phyloP scores from a whole-genome alignment of 805 yeast genomes.

The Monosporozyma yasuniensis region DNA sequence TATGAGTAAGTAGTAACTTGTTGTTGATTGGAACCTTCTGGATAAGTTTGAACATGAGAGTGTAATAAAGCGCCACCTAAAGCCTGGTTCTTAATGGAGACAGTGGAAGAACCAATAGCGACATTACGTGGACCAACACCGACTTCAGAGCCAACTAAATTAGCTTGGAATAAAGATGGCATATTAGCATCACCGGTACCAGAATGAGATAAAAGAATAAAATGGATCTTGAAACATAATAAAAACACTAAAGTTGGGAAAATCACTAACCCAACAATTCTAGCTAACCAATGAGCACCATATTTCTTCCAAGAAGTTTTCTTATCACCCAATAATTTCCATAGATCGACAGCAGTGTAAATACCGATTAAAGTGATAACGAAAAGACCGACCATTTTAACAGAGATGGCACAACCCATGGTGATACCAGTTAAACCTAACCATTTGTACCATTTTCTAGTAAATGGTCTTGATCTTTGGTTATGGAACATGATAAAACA shows the following conservation, averaged over 20 bases:
- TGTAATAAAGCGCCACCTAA: slow-evolving; percentile 73
- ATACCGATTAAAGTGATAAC: slow-evolving; percentile 83
- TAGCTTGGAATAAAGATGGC: slow-evolving; percentile 78
- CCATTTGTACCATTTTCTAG: slow-evolving; percentile 94
- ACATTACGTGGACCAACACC: slow-evolving; percentile 65
- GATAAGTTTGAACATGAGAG: slow-evolving; percentile 79
- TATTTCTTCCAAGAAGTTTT: slow-evolving; percentile 42
- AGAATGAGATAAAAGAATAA: slow-evolving; percentile 63
- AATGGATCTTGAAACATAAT: slow-evolving; percentile 65
- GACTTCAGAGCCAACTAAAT: slow-evolving; percentile 58
- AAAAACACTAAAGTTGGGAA: slow-evolving; percentile 58
- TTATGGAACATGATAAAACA: slow-evolving; percentile 49
- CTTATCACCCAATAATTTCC: slow-evolving; percentile 72
- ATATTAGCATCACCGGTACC: slow-evolving; percentile 77
- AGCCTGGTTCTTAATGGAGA: slow-evolving; percentile 52
- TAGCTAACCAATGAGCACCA: slow-evolving; percentile 53
- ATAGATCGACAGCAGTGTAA: slow-evolving; percentile 78
- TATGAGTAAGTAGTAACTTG: slow-evolving; percentile 90
- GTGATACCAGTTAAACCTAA: slow-evolving; percentile 71
- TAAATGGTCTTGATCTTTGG: slow-evolving; percentile 42
- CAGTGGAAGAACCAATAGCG: slow-evolving; percentile 47
- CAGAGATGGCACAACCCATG: slow-evolving; percentile 86
- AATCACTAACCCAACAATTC: slow-evolving; percentile 51
- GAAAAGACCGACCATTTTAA: slow-evolving; percentile 94
- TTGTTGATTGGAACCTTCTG: slow-evolving; percentile 91